Percentiles rank a stretch among this genome's conserved stretches.
Conservation (phyloP, 345 rosid genomes). For the Aurinia saxatilis region DNA sequence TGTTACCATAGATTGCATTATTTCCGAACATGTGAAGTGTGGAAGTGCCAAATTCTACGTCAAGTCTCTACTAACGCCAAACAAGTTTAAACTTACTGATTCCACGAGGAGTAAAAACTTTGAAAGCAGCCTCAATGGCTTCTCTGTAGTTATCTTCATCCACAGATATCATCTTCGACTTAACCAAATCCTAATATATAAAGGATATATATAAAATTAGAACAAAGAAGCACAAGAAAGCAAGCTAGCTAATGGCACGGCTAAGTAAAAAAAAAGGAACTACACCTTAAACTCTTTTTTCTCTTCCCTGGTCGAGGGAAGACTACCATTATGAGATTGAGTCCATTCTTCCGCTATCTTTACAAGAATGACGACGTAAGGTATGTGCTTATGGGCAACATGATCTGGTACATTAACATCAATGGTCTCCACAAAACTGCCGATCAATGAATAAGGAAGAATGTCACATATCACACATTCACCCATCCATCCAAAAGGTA, state of each 20-base stretch:
- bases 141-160: conserved; percentile 96
- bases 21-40: no score
- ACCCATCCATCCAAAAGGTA: background rate
- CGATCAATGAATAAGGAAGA: conserved; percentile 1
- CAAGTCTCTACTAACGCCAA: background rate
- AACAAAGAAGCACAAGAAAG: conserved; percentile 15
- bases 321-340: conserved; percentile 53
- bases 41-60: background rate
- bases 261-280: conserved; percentile 8
- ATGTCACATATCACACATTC: background rate
- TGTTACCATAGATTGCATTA: no score
- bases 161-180: conserved; percentile 51
- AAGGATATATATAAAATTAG: conserved; percentile 17
- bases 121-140: conserved; percentile 84
- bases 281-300: conserved; percentile 82
- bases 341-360: conserved; percentile 85
- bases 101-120: conserved; percentile 87
- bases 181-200: conserved; percentile 63
- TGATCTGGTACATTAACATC: conserved; percentile 67
- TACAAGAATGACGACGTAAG: conserved; percentile 81
- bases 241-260: background rate
- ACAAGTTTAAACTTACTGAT: conserved; percentile 56
- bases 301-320: conserved; percentile 88
- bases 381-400: conserved; percentile 88
- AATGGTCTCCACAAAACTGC: conserved; percentile 72